Percentiles rank a stretch among this genome's conserved stretches.
phyloP scores from a whole-genome alignment of 768 basidiomycete species.

The Russula lepida region DNA sequence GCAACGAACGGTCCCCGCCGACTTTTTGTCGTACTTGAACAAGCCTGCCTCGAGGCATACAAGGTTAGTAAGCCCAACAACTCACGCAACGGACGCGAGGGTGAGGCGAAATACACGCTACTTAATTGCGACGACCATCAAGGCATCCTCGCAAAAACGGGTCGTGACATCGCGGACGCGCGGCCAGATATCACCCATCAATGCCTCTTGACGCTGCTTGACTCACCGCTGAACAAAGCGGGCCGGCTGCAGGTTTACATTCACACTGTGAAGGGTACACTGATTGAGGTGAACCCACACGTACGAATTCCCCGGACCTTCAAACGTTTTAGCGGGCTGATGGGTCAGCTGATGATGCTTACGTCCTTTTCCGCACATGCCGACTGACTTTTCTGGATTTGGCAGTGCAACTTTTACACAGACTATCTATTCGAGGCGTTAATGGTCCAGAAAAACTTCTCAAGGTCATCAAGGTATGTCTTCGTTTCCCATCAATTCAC shows the following conservation, averaged over 20 bases:
- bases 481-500: not conserved
- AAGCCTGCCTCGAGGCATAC: slow-evolving; percentile 95
- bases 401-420: slow-evolving; percentile 92
- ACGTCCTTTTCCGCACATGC: not conserved
- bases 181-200: slow-evolving; percentile 98
- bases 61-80: slow-evolving; percentile 58
- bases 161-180: slow-evolving; percentile 98
- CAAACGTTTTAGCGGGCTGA: slow-evolving; percentile 95
- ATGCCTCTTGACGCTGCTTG: slow-evolving; percentile 93
- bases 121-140: slow-evolving; percentile 99
- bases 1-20: slow-evolving; percentile 46
- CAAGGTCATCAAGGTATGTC: slow-evolving; percentile 85
- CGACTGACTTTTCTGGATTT: not conserved
- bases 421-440: slow-evolving; percentile 88
- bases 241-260: slow-evolving; percentile 96
- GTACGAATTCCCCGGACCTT: slow-evolving; percentile 97
- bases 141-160: slow-evolving; percentile 95
- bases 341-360: slow-evolving; percentile 53
- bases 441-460: slow-evolving; percentile 95
- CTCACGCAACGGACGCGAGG: slow-evolving; percentile 44
- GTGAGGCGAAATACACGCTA: slow-evolving; percentile 90
- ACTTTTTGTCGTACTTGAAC: slow-evolving; percentile 84
- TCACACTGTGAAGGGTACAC: slow-evolving; percentile 89
- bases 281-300: slow-evolving; percentile 98
- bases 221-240: slow-evolving; percentile 97